Conservation (phyloP, 1,284 basidiomycete species). For the Malassezia japonica region DNA sequence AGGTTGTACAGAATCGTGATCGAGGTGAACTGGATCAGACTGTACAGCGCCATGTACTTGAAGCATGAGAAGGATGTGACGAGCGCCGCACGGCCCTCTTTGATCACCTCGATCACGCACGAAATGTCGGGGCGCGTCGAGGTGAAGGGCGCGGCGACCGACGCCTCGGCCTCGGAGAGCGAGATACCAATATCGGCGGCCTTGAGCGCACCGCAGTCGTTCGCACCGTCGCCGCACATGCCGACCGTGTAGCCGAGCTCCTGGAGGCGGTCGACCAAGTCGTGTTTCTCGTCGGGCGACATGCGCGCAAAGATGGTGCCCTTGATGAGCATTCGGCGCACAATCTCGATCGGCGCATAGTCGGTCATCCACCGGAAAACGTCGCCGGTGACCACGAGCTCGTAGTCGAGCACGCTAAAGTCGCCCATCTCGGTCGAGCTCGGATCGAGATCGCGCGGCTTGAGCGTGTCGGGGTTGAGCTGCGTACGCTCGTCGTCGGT, state of each 20-base stretch:
- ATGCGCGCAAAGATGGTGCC: constrained; percentile 94
- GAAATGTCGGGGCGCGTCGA: constrained; percentile 86
- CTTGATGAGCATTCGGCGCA: constrained; percentile 71
- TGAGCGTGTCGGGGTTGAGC: constrained; percentile 73
- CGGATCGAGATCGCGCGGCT: constrained; percentile 49
- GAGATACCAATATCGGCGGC: constrained; percentile 97
- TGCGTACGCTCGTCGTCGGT: constrained; percentile 81
- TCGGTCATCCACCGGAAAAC: constrained; percentile 98
- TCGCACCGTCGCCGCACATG: constrained; percentile 98
- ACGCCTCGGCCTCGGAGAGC: constrained; percentile 92
- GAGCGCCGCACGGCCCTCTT: constrained; percentile 74
- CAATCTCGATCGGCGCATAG: constrained; percentile 71
- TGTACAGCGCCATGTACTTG: constrained; percentile 68
- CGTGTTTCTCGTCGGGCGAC: constrained; percentile 99
- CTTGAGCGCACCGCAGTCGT: constrained; percentile 96
- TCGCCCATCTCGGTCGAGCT: constrained; percentile 38
- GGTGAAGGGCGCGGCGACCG: constrained; percentile 97
- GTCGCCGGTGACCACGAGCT: constrained; percentile 88
- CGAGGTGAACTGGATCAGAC: constrained; percentile 55
- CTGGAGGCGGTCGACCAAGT: constrained; percentile 89
- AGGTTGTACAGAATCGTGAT: constrained; percentile 91
- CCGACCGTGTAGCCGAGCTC: constrained; percentile 86
- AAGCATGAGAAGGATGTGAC: constrained; percentile 98
- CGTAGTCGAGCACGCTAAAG: constrained; percentile 64
- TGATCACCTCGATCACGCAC: constrained; percentile 92